A percentile compares a stretch with the other conserved stretches of the same genome.
Evolutionary conservation across 2,329 filamentous ascomycete species (phyloP).

Genomic region (Whalleya microplaca): DNA sequence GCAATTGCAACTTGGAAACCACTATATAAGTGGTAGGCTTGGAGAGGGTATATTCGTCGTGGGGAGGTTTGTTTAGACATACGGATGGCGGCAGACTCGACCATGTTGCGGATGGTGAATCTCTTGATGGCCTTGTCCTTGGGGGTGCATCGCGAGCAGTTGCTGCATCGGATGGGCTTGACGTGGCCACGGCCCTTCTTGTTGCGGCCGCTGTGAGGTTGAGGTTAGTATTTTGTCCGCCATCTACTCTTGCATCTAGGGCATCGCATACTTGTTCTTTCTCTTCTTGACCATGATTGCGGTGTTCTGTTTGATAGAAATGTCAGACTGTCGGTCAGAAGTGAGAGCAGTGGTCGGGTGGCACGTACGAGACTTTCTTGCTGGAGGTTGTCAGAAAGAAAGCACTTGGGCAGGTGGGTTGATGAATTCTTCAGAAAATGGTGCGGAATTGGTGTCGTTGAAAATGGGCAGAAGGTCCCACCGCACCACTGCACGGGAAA

Average conservation of each 20-base stretch:
- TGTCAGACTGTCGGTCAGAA: conserved; percentile 7
- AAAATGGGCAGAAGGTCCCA: conserved; percentile 6
- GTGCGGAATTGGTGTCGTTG: conserved; percentile 5
- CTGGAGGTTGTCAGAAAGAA: conserved; percentile 20
- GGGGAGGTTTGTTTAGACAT: conserved; percentile 57
- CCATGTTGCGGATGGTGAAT: conserved; percentile 99
- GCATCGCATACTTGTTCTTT: conserved; percentile 63
- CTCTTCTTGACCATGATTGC: conserved; percentile 74
- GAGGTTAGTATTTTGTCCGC: conserved; percentile 26
- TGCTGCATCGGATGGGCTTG: conserved; percentile 90
- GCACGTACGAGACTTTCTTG: conserved; percentile 20
- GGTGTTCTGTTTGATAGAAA: conserved; percentile 40
- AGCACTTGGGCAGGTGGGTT: conserved; percentile 9
- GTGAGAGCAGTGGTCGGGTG: not conserved
- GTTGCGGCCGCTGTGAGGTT: conserved; percentile 80
- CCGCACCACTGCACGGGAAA: no score
- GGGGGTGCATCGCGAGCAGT: conserved; percentile 83
- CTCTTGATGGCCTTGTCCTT: conserved; percentile 99
- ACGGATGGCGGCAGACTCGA: conserved; percentile 99
- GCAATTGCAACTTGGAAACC: no score
- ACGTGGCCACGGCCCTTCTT: conserved; percentile 99
- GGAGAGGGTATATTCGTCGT: not conserved
- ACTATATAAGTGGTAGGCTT: conserved; percentile 1
- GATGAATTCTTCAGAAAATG: conserved; percentile 3
- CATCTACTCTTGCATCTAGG: conserved; percentile 1